phyloP scores from a whole-genome alignment of 805 yeast species.

The Candida multigemmis region DNA sequence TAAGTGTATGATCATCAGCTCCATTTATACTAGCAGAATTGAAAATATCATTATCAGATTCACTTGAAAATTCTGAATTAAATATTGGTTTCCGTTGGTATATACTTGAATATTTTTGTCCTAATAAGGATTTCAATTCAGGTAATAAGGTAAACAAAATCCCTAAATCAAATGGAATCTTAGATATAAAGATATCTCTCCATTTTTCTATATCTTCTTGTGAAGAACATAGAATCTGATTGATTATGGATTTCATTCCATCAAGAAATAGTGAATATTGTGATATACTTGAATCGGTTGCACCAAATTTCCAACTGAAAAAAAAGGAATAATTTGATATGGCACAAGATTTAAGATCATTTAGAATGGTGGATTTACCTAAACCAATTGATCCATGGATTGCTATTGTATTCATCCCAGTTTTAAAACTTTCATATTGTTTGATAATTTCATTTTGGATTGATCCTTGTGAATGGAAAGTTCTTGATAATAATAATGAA shows the following conservation, averaged over 20 bases:
- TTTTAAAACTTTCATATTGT: slow-evolving; percentile 3
- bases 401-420: slow-evolving; percentile 14
- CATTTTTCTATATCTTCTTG: slow-evolving; percentile 25
- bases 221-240: slow-evolving; percentile 32
- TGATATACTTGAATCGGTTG: slow-evolving; percentile 10
- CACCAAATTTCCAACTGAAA: slow-evolving; percentile 22
- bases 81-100: slow-evolving; percentile 2
- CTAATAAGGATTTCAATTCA: slow-evolving; percentile 33
- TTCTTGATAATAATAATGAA: too few relatives aligned
- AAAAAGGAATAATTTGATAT: slow-evolving; percentile 19
- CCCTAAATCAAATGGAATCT: slow-evolving; percentile 32
- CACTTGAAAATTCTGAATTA: background rate
- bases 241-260: slow-evolving; percentile 27
- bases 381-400: slow-evolving; percentile 35
- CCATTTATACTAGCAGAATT: background rate
- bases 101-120: slow-evolving; percentile 25
- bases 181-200: slow-evolving; percentile 29
- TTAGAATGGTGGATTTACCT: slow-evolving; percentile 36
- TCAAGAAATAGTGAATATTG: slow-evolving; percentile 23
- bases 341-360: slow-evolving; percentile 26
- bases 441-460: slow-evolving; percentile 1
- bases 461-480: too few relatives aligned
- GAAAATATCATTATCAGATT: background rate
- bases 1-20: slow-evolving; percentile 11
- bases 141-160: slow-evolving; percentile 35